A percentile compares a stretch with the other conserved stretches of the same genome.
phyloP scores from a whole-genome alignment of 768 basidiomycete species.

The Artomyces pyxidatus region DNA sequence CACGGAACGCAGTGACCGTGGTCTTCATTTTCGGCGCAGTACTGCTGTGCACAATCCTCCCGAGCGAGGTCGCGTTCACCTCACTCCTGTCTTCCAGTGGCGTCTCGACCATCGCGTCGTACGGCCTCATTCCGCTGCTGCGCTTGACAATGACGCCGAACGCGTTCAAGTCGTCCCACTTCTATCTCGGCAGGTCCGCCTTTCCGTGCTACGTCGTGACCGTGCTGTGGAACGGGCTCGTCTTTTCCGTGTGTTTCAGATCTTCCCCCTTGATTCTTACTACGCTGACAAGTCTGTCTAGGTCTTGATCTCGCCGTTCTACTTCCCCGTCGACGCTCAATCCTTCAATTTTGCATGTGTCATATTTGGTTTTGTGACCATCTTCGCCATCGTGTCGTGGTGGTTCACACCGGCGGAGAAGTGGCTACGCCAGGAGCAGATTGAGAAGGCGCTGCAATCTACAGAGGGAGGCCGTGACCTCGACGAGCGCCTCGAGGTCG shows the following conservation, averaged over 20 bases:
- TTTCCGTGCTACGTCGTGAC: constrained; percentile 62
- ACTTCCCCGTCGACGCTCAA: constrained; percentile 67
- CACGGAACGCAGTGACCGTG: constrained; percentile 77
- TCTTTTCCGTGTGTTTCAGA: constrained; percentile 61
- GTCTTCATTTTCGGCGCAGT: constrained; percentile 70
- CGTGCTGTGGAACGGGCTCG: constrained; percentile 58
- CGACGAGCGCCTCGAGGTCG: too few relatives aligned
- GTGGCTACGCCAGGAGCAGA: constrained; percentile 66
- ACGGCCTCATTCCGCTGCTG: constrained; percentile 71
- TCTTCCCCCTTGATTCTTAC: constrained; percentile 67
- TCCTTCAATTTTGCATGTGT: constrained; percentile 82
- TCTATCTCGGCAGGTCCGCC: constrained; percentile 57
- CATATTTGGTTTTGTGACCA: constrained; percentile 73
- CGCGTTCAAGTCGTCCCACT: constrained; percentile 64
- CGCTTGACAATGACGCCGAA: constrained; percentile 69
- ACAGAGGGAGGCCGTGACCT: constrained; percentile 17
- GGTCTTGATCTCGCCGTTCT: constrained; percentile 83
- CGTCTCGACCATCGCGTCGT: constrained; percentile 81
- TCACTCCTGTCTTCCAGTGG: constrained; percentile 81
- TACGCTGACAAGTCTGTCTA: constrained; percentile 22
- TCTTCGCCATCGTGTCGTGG: constrained; percentile 73
- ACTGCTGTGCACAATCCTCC: constrained; percentile 80
- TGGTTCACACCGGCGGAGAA: constrained; percentile 70
- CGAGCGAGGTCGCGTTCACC: constrained; percentile 85
- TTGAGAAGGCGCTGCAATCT: constrained; percentile 38